phyloP scores from a whole-genome alignment of 768 basidiomycete genomes.

The Sistotremastrum suecicum region DNA sequence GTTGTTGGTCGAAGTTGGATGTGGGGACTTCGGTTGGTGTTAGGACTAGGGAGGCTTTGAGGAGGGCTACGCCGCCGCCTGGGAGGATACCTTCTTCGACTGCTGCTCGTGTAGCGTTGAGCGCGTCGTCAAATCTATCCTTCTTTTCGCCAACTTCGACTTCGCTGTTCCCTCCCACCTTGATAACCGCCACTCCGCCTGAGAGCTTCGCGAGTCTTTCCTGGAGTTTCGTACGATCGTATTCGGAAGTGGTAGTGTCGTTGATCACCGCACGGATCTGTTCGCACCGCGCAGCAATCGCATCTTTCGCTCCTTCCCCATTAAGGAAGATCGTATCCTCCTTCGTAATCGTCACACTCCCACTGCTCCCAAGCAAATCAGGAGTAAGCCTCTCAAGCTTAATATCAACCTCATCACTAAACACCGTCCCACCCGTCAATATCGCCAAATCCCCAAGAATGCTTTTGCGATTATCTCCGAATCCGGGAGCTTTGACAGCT shows the following conservation, averaged over 20 bases:
- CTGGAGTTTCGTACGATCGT: slow-evolving; percentile 88
- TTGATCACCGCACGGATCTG: slow-evolving; percentile 78
- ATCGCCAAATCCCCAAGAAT: slow-evolving; percentile 96
- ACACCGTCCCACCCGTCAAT: slow-evolving; percentile 95
- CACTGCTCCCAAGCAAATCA: slow-evolving; percentile 84
- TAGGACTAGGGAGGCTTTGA: slow-evolving; percentile 70
- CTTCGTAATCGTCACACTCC: slow-evolving; percentile 89
- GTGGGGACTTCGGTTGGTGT: slow-evolving; percentile 46
- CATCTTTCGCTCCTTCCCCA: slow-evolving; percentile 81
- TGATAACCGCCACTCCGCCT: slow-evolving; percentile 97
- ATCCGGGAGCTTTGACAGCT: slow-evolving; percentile 95
- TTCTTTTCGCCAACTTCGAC: slow-evolving; percentile 99
- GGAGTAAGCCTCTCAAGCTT: slow-evolving; percentile 85
- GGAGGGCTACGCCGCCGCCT: slow-evolving; percentile 86
- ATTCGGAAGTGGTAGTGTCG: slow-evolving; percentile 81
- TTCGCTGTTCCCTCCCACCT: slow-evolving; percentile 86
- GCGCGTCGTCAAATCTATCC: slow-evolving; percentile 93
- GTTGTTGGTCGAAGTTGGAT: slow-evolving; percentile 92
- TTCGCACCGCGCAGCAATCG: slow-evolving; percentile 87
- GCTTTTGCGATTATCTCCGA: slow-evolving; percentile 98
- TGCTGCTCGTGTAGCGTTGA: slow-evolving; percentile 96
- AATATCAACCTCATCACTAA: slow-evolving; percentile 92
- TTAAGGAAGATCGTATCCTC: slow-evolving; percentile 96
- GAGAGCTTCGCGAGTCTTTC: slow-evolving; percentile 93
- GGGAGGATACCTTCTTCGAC: slow-evolving; percentile 98